A percentile compares a stretch with the other conserved stretches of the same genome.
Conservation (phyloP, 805 yeast genomes). For the Wickerhamomyces sydowiorum region DNA sequence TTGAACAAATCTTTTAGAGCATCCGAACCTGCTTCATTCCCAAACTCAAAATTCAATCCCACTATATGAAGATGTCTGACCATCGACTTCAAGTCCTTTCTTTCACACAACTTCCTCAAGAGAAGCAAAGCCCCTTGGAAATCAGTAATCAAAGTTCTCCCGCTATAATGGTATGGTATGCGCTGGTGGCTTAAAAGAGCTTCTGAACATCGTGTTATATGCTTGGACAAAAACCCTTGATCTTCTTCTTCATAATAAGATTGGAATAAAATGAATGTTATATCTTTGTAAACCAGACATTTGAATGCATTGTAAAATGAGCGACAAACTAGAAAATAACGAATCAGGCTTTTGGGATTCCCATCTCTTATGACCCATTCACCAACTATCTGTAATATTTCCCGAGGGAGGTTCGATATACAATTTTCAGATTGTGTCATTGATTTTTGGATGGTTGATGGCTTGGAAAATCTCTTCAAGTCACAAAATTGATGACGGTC, state of each 20-base stretch:
- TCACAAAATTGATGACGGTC: no score
- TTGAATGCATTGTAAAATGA: conserved; percentile 7
- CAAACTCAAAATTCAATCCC: conserved; percentile 7
- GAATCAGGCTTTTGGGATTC: conserved; percentile 3
- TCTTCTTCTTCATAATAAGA: not conserved
- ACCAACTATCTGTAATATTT: no score
- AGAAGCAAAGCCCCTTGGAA: no score
- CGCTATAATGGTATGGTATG: no score
- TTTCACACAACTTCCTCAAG: not conserved
- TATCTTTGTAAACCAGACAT: conserved; percentile 7
- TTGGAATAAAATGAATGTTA: conserved; percentile 9
- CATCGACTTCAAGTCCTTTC: conserved; percentile 1
- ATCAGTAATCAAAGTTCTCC: no score
- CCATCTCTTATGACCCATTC: conserved; percentile 1
- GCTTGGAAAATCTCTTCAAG: no score
- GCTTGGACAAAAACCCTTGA: no score
- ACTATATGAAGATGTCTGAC: conserved; percentile 4
- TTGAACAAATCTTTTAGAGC: conserved; percentile 2
- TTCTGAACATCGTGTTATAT: no score
- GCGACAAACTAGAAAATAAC: conserved; percentile 8
- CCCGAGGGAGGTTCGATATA: no score
- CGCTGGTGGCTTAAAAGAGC: no score
- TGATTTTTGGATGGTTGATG: no score
- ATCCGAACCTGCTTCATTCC: conserved; percentile 2
- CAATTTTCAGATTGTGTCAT: no score